These are phyloP conservation scores for Acacia concinna DNA, from an alignment of 331 rosid species.

Conservation along the genomic window DNA sequence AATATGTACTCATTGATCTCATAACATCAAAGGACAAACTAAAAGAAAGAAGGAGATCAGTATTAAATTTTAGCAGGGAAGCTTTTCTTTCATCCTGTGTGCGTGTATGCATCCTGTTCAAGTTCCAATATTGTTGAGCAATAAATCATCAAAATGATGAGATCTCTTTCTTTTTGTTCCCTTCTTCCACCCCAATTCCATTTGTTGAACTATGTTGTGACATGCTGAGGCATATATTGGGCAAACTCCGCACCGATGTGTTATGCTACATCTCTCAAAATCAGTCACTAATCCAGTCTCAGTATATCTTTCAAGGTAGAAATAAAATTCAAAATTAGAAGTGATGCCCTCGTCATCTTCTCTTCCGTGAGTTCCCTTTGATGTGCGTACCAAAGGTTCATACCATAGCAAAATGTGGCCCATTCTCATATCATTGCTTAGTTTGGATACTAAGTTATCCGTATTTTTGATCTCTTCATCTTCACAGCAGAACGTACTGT, in stretches of 20 bases:
- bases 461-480: neutral
- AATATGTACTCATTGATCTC: neutral
- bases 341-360: neutral
- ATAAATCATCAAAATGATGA: neutral
- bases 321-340: neutral
- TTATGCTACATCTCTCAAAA: neutral
- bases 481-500: neutral
- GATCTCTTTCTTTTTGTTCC: neutral
- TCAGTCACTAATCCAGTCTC: neutral
- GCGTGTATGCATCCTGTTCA: neutral
- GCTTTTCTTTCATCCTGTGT: no score
- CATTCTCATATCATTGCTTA: neutral
- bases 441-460: neutral
- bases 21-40: neutral
- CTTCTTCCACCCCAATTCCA: neutral
- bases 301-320: neutral
- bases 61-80: no score
- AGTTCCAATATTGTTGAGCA: neutral
- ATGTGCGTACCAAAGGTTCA: neutral
- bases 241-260: neutral
- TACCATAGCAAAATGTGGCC: neutral
- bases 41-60: no score
- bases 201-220: neutral
- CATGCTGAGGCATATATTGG: neutral
- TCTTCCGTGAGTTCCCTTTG: neutral